A percentile compares a stretch with the other conserved stretches of the same genome.
phyloP scores from a whole-genome alignment of 2,329 filamentous ascomycete species.

The Metarhizium brunneum region DNA sequence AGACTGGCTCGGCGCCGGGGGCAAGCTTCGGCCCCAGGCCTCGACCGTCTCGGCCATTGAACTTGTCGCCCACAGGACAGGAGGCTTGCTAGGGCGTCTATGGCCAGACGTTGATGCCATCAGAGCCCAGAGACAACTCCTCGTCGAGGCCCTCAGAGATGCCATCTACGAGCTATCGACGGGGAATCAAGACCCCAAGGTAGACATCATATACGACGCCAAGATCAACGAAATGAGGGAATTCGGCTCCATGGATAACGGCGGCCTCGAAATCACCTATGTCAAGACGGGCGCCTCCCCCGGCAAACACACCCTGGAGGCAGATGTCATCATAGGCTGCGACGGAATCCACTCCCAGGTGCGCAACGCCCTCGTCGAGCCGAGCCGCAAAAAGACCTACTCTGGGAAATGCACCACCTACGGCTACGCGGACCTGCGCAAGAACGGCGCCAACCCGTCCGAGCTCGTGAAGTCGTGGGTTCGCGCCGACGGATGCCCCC shows the following conservation, averaged over 20 bases:
- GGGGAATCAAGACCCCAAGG: not conserved
- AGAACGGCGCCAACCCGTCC: not conserved
- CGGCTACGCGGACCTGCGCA: constrained; percentile 9
- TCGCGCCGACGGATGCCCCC: constrained; percentile 10
- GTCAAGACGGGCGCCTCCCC: not conserved
- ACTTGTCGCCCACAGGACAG: constrained; percentile 19
- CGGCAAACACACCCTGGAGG: constrained; percentile 6
- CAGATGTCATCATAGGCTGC: constrained; percentile 24
- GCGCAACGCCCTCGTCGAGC: constrained; percentile 18
- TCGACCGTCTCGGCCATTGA: constrained; percentile 15
- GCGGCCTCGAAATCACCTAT: constrained; percentile 2
- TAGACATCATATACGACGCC: constrained; percentile 11
- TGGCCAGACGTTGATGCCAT: constrained; percentile 16
- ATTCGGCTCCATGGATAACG: not conserved
- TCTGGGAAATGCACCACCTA: constrained; percentile 20
- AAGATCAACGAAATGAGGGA: constrained; percentile 10
- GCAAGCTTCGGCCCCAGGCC: constrained; percentile 11
- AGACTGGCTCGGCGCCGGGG: constrained; percentile 25
- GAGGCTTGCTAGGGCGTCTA: constrained; percentile 13
- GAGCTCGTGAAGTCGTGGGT: constrained; percentile 3
- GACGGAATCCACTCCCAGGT: constrained; percentile 30
- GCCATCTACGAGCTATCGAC: constrained; percentile 2
- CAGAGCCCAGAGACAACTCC: constrained; percentile 16
- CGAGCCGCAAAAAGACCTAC: constrained; percentile 18
- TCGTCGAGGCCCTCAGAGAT: constrained; percentile 17